Conservation (phyloP, 441 rosid genomes). For the Cnidoscolus chayamansa region DNA sequence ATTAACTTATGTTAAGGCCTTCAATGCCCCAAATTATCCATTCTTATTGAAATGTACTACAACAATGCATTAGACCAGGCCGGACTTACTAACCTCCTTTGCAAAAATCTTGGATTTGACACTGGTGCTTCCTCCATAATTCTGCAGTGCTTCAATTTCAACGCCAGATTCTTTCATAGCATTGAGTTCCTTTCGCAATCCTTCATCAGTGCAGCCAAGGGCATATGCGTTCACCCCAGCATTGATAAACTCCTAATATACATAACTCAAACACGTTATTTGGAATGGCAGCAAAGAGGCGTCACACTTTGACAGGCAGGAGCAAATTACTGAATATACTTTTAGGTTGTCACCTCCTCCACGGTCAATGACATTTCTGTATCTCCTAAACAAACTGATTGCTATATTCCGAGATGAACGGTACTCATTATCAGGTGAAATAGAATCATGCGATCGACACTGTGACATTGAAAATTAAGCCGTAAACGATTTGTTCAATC, state of each 20-base stretch:
- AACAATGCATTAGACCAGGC: neutral
- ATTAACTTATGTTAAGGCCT: neutral
- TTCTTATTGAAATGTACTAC: neutral
- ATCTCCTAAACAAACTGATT: slow-evolving; percentile 72
- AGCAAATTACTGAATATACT: slow-evolving; percentile 43
- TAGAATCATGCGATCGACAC: slow-evolving; percentile 54
- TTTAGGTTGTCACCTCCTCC: slow-evolving; percentile 92
- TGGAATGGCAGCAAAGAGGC: slow-evolving; percentile 12
- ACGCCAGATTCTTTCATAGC: slow-evolving; percentile 67
- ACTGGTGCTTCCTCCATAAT: slow-evolving; percentile 58
- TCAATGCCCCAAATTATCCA: neutral
- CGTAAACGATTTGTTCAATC: slow-evolving; percentile 2
- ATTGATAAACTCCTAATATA: slow-evolving; percentile 64
- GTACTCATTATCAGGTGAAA: slow-evolving; percentile 68
- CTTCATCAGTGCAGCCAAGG: slow-evolving; percentile 77
- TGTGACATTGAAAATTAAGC: slow-evolving; percentile 23
- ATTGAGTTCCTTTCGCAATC: slow-evolving; percentile 63
- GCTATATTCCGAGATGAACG: slow-evolving; percentile 88
- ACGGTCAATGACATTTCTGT: slow-evolving; percentile 73
- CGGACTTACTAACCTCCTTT: slow-evolving; percentile 48
- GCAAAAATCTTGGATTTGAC: slow-evolving; percentile 56
- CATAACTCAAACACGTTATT: slow-evolving; percentile 19
- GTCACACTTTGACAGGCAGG: slow-evolving; percentile 12
- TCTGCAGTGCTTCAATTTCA: slow-evolving; percentile 59
- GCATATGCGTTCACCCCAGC: slow-evolving; percentile 92